These are phyloP conservation scores for Calonectria henricotiae DNA, from an alignment of 2,329 filamentous ascomycete genomes.

Conservation along the genomic window DNA sequence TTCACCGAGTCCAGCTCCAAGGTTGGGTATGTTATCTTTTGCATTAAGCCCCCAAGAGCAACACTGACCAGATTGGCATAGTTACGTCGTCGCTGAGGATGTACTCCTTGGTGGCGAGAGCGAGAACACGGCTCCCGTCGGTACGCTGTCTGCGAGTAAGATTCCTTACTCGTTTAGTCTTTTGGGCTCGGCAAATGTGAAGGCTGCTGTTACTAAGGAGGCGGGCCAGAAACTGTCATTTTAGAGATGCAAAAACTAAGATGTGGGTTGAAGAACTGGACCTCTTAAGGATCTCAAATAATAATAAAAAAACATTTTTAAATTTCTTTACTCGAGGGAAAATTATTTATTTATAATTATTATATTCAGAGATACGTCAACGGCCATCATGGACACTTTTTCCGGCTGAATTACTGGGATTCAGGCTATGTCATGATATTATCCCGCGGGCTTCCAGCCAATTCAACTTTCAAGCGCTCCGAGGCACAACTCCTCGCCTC, in stretches of 20 bases:
- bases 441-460: too few relatives aligned
- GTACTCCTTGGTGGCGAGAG: conserved; percentile 8
- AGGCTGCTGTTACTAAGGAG: conserved; percentile 8
- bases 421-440: too few relatives aligned
- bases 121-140: not conserved
- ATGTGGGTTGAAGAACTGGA: too few relatives aligned
- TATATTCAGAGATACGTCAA: too few relatives aligned
- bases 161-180: conserved; percentile 12
- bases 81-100: conserved; percentile 15
- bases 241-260: not conserved
- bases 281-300: too few relatives aligned
- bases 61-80: not conserved
- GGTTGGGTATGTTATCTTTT: conserved; percentile 5
- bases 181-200: conserved; percentile 15
- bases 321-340: too few relatives aligned
- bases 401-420: too few relatives aligned
- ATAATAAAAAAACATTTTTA: too few relatives aligned
- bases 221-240: conserved; percentile 11
- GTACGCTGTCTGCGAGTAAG: conserved; percentile 1
- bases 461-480: too few relatives aligned
- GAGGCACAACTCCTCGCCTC: too few relatives aligned
- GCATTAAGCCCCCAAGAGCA: not conserved
- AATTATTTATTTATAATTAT: too few relatives aligned
- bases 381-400: too few relatives aligned
- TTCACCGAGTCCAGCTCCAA: conserved; percentile 45